A percentile compares a stretch with the other conserved stretches of the same genome.
Evolutionary conservation across 2,329 filamentous ascomycete species (phyloP).

Genomic region (Lasiodiplodia gonubiensis): DNA sequence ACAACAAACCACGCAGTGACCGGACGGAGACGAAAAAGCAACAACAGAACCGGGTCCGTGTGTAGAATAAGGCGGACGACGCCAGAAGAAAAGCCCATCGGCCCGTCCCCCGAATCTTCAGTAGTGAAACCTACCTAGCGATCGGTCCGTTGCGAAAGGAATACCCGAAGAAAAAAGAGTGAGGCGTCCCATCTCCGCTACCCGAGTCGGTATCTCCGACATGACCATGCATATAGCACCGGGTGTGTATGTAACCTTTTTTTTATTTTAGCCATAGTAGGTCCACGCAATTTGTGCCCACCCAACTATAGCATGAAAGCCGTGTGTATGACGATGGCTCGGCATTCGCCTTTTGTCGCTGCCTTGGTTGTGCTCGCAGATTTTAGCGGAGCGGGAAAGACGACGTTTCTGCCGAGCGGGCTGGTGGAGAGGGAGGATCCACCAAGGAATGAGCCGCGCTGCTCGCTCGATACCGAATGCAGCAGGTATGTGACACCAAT

Average conservation of each 20-base stretch:
- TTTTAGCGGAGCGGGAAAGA: neutral
- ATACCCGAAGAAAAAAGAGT: neutral
- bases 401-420: neutral
- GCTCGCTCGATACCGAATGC: neutral
- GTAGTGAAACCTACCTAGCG: neutral
- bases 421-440: neutral
- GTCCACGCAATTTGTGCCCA: neutral
- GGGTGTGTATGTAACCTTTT: neutral
- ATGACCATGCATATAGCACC: constrained; percentile 3
- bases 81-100: neutral
- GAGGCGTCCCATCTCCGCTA: constrained; percentile 1
- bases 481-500: neutral
- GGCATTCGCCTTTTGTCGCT: neutral
- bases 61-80: neutral
- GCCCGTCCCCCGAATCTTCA: neutral
- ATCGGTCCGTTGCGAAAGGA: neutral
- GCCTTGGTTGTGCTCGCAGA: neutral
- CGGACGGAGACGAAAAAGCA: neutral
- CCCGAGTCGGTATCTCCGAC: constrained; percentile 4
- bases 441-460: constrained; percentile 8
- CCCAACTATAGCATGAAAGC: neutral
- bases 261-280: neutral
- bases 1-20: neutral
- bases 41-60: neutral
- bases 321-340: neutral